Evolutionary conservation across 108 stramenopile species (phyloP).

Genomic region (Conticribra guillardii): DNA sequence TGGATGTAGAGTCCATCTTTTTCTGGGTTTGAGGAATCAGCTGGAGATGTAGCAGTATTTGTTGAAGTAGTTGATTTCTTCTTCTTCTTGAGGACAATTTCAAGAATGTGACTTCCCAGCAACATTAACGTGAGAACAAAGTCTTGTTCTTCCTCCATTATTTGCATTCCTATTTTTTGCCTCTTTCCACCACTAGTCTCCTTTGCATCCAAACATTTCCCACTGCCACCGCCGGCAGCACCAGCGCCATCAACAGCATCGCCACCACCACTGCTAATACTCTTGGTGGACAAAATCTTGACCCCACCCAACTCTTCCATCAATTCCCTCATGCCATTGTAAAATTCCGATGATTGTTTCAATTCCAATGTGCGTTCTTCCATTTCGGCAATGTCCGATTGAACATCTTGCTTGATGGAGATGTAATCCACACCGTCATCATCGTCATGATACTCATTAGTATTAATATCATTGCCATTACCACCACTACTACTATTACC

Average conservation of each 20-base stretch:
- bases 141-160: slow-evolving; percentile 13
- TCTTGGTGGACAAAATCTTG: slow-evolving; percentile 45
- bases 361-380: slow-evolving; percentile 52
- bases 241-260: slow-evolving; percentile 11
- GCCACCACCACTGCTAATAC: slow-evolving; percentile 12
- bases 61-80: neutral
- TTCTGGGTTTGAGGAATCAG: neutral
- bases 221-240: too few relatives aligned
- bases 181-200: slow-evolving; percentile 12
- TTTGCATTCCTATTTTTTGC: slow-evolving; percentile 1
- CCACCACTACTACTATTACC: slow-evolving; percentile 2
- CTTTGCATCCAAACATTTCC: slow-evolving; percentile 3
- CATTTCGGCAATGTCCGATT: slow-evolving; percentile 41
- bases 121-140: slow-evolving; percentile 35
- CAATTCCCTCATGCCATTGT: slow-evolving; percentile 59
- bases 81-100: slow-evolving; percentile 29
- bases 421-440: slow-evolving; percentile 3
- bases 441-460: too few relatives aligned
- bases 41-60: neutral
- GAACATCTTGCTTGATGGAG: slow-evolving; percentile 15
- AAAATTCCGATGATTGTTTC: slow-evolving; percentile 54
- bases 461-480: neutral
- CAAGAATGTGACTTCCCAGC: slow-evolving; percentile 45
- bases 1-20: slow-evolving; percentile 13
- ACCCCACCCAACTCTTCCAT: slow-evolving; percentile 72